Base-by-base conservation (phyloP, 805 yeast species). In the Zygosaccharomyces kombuchaensis region DNA sequence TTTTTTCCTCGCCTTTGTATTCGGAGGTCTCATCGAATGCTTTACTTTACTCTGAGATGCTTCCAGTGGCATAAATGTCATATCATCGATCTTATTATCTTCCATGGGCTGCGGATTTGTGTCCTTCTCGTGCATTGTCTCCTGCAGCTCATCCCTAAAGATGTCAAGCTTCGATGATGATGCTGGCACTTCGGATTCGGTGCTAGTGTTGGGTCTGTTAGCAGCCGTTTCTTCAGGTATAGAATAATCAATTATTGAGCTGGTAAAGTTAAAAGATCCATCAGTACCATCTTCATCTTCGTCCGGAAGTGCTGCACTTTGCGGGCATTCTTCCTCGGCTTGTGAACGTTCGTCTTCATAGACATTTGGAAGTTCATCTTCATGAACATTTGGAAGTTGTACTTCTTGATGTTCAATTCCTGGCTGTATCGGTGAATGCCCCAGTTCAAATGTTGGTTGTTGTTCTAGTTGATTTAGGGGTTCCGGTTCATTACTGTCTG, bases 11-110 rank as follows among this genome's bases (percentile, higher is more conserved):
- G 49, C 36, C 44, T 59, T 64, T 22, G 54, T 53, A 16, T 53
- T 56, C 34, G 64, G 64, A 13, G 65, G 60, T 29, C 64, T 63
- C 55, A 61, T 56, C 3, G 65, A 57, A 47, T 62, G 68, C 29
- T 62, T 61, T 7, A 55, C 54, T 34, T 60, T 61, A 29, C 50
- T 46, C 45, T 54, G 57, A 2, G 57, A 46, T 3, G 56, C 44
- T 22, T 38, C 41, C 16, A 45, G 30, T 12, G 53, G 50, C 22
- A 43, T n/a, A 57, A 57, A 47, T 52, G 64, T 35, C 54, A 56
- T 23, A 54, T 39, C 34, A 9, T 43, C 31, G n/a, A 27, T 14
- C 9, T 35, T 43, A 23, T 23, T 27, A 4, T 27, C 30, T 9
- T 36, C 17, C 1, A 12, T 42, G 13, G 32, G 4, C 2, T 40